Evolutionary conservation across 2,329 filamentous ascomycete species (phyloP), one percentile per base, ranked within the genome.

Genomic region (Fusarium pilosicola): DNA sequence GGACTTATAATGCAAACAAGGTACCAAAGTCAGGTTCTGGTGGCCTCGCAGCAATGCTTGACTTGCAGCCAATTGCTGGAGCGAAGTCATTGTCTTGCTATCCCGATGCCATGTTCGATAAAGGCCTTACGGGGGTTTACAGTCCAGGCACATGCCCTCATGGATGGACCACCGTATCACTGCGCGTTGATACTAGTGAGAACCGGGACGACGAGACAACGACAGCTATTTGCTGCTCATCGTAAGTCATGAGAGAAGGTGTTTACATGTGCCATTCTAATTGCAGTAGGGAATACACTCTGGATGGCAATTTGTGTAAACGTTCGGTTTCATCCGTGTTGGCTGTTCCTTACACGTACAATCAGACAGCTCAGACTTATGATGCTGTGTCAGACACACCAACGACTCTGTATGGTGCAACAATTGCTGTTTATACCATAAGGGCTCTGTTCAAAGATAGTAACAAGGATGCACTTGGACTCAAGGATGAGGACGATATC

Each of bases 181-280:
- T 83, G 13, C 73, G 70, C 4, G 77, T 80, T 30, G 79, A 80
- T 42, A 79, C 77, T 6, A 76, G 81, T 15, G 75, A 79, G 55
- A 65, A 67, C 36, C 65, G 69, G 57, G 70, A 74, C 17, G 74
- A 79, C 49, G 79, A 79, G 34, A 83, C 81, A n/a, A 84, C 81
- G 12, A 84, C 83, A 17, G 82, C 82, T 10, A 75, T 84, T 22
- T 84, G 83, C 68, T 84, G 83, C 58, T 84, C 83, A 61, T 83
- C 80, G 83, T 84, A 81, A 66, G 83, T 81, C 32, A 24, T n/a
- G 54, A 42, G 32, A n/a, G 51, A 41, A 32, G 15, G 8, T 22
- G 32, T 14, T 45, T 49, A 39, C n/a, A 28, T 18, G 18, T 28
- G n/a, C n/a, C 28, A 24, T 39, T 62, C 76, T 79, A 59, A 79